These are phyloP conservation scores for Hemisphaericaspora xylofermentans DNA, from an alignment of 1,139 yeast species.

Conservation along the genomic window DNA sequence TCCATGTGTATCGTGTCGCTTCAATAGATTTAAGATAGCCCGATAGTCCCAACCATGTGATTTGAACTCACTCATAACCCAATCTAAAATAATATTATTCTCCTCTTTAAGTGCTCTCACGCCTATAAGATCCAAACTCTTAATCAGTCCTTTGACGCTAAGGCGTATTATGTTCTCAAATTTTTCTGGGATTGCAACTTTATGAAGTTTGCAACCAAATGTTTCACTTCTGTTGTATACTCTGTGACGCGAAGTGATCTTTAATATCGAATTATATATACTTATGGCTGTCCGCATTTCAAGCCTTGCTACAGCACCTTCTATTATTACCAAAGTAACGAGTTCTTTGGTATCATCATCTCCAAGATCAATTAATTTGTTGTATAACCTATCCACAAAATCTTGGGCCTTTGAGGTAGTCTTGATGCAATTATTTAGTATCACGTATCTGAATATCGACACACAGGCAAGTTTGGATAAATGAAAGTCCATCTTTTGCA, in stretches of 20 bases:
- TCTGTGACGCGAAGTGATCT: neutral
- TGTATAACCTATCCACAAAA: neutral
- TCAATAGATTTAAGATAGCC: slow-evolving; percentile 18
- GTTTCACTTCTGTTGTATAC: neutral
- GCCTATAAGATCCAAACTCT: slow-evolving; percentile 20
- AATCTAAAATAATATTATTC: slow-evolving; percentile 24
- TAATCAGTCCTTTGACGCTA: slow-evolving; percentile 7
- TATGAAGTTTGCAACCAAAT: slow-evolving; percentile 11
- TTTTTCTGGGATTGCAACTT: slow-evolving; percentile 15
- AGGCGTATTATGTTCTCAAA: slow-evolving; percentile 9
- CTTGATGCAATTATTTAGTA: slow-evolving; percentile 4
- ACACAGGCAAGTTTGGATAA: slow-evolving; percentile 28
- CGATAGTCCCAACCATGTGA: slow-evolving; percentile 26
- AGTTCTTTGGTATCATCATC: slow-evolving; percentile 4
- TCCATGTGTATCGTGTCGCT: slow-evolving; percentile 8
- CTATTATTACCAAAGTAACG: neutral
- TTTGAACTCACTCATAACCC: slow-evolving; percentile 38
- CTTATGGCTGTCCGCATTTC: slow-evolving; percentile 7
- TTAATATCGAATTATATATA: slow-evolving; percentile 9
- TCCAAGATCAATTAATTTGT: neutral
- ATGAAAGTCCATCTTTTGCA: slow-evolving; percentile 18
- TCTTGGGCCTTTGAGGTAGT: slow-evolving; percentile 2
- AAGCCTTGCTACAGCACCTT: neutral
- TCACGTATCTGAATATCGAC: slow-evolving; percentile 20
- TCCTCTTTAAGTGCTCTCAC: slow-evolving; percentile 23